These are phyloP conservation scores for Nakazawaea wyomingensis DNA, from an alignment of 805 yeast species.

Conservation along the genomic window DNA sequence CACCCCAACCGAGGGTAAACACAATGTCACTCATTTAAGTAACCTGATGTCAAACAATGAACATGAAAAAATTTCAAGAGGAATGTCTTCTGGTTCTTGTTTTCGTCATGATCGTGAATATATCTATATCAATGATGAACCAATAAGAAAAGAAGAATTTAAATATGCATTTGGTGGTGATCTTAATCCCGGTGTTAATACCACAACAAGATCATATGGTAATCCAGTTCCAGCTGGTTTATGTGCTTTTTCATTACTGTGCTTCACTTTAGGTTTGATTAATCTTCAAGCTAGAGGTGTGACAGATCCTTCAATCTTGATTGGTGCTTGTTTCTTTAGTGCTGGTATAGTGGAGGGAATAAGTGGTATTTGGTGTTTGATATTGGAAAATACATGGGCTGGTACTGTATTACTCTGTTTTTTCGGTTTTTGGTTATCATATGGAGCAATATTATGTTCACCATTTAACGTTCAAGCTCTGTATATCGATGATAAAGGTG, in stretches of 20 bases:
- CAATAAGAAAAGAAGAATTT: constrained; percentile 50
- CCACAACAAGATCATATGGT: constrained; percentile 26
- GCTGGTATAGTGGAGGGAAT: constrained; percentile 46
- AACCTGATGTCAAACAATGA: no score
- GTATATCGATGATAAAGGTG: constrained; percentile 28
- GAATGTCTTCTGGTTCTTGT: no score
- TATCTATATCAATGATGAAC: constrained; percentile 35
- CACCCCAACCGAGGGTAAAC: background rate
- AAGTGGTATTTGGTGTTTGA: constrained; percentile 47
- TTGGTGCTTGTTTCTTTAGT: constrained; percentile 42
- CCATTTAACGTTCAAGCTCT: constrained; percentile 37
- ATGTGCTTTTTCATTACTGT: constrained; percentile 41
- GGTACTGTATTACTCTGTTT: constrained; percentile 46
- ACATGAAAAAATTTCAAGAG: no score
- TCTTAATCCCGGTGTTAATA: constrained; percentile 35
- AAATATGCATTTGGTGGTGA: constrained; percentile 61
- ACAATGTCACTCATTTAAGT: background rate
- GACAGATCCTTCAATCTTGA: constrained; percentile 33
- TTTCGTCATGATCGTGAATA: constrained; percentile 37
- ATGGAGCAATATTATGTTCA: constrained; percentile 39
- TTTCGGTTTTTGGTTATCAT: constrained; percentile 53
- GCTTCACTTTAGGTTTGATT: constrained; percentile 42
- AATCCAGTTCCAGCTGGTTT: constrained; percentile 54
- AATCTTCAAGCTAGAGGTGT: constrained; percentile 44
- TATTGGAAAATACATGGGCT: constrained; percentile 51